Conservation (phyloP, 305 asterid genomes). For the Rubia tinctorum region DNA sequence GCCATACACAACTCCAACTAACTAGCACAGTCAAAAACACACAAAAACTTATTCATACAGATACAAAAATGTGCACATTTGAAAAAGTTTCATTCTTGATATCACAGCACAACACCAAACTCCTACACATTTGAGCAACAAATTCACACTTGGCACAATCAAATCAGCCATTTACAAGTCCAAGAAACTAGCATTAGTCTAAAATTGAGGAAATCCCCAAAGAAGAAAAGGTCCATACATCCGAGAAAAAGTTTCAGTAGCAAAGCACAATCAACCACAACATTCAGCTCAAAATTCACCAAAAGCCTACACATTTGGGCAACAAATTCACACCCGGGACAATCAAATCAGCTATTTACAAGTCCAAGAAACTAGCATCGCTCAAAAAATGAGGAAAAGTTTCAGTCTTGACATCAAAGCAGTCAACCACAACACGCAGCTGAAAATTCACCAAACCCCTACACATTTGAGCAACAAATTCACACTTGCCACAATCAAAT, state of each 20-base stretch:
- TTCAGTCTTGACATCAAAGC: neutral
- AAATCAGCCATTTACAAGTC: neutral
- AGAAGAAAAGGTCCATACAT: neutral
- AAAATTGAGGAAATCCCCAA: neutral
- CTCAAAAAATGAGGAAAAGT: neutral
- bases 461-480: no score
- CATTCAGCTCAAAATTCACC: neutral
- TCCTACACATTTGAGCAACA: no score
- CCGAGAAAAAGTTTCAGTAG: neutral
- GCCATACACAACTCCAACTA: slow-evolving; percentile 7
- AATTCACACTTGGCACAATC: no score
- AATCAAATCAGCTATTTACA: neutral
- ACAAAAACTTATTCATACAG: slow-evolving; percentile 2
- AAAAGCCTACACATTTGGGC: no score
- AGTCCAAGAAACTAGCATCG: neutral
- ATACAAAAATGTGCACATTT: neutral
- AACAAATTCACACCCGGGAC: neutral
- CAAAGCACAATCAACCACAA: neutral
- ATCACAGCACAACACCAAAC: neutral
- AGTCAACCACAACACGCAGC: neutral
- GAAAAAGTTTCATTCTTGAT: slow-evolving; percentile 1
- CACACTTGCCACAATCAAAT: no score
- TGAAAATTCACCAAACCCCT: no score
- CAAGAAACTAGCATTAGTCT: neutral
- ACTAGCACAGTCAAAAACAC: neutral